Evolutionary conservation across 345 rosid genomes (phyloP).

Genomic region (Microcos paniculata): DNA sequence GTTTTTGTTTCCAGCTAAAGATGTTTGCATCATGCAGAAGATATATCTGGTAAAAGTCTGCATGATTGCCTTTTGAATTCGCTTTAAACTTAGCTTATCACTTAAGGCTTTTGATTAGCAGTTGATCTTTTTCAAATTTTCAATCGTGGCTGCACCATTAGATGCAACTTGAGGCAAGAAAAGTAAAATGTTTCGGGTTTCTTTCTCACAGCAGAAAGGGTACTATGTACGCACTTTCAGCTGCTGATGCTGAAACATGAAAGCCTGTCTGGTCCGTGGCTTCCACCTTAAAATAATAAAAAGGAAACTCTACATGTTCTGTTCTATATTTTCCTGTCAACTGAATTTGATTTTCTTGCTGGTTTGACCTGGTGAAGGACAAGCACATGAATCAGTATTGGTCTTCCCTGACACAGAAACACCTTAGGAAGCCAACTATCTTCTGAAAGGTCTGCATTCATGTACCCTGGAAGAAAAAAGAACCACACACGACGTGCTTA

Average conservation of each 20-base stretch:
- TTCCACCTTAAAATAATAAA: neutral
- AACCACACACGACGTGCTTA: neutral
- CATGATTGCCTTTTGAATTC: neutral
- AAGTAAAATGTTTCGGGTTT: neutral
- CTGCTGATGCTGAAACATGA: neutral
- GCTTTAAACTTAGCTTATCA: neutral
- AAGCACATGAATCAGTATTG: neutral
- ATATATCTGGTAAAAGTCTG: neutral
- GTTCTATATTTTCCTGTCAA: neutral
- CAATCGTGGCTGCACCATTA: neutral
- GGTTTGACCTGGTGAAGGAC: neutral
- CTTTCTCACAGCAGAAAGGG: neutral
- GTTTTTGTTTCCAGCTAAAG: conserved; percentile 5
- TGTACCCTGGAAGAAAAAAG: neutral
- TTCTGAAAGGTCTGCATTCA: neutral
- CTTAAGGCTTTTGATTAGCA: neutral
- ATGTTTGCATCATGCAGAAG: conserved; percentile 11
- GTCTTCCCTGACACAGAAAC: neutral
- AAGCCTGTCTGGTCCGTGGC: neutral
- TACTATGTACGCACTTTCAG: neutral
- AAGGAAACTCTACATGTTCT: neutral
- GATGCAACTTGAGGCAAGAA: neutral
- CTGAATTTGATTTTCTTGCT: neutral
- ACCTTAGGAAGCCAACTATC: neutral
- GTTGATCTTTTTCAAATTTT: neutral